A percentile compares a stretch with the other conserved stretches of the same genome.
These are phyloP conservation scores for Chalciporus piperatus DNA, from an alignment of 768 basidiomycete genomes.

Conservation along the genomic window DNA sequence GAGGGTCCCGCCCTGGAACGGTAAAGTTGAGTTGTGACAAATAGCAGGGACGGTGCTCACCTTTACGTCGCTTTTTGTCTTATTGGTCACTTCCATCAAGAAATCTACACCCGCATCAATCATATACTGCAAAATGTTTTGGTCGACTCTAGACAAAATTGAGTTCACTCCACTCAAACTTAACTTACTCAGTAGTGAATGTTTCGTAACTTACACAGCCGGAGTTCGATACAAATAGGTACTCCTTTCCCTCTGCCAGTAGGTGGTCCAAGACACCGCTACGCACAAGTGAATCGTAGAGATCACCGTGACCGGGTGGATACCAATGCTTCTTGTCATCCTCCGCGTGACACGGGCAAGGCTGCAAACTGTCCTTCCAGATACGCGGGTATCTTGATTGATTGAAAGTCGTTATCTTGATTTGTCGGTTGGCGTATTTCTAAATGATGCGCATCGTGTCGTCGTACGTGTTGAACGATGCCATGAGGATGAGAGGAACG, in stretches of 20 bases:
- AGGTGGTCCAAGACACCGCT: slow-evolving; percentile 90
- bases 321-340: slow-evolving; percentile 95
- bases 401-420: slow-evolving; percentile 89
- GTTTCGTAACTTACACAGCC: slow-evolving; percentile 66
- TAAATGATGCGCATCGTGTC: slow-evolving; percentile 96
- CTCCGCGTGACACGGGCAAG: slow-evolving; percentile 71
- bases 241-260: slow-evolving; percentile 89
- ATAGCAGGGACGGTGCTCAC: slow-evolving; percentile 16
- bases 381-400: slow-evolving; percentile 95
- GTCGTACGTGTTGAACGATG: slow-evolving; percentile 97
- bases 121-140: slow-evolving; percentile 85
- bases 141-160: slow-evolving; percentile 57
- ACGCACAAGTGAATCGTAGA: slow-evolving; percentile 90
- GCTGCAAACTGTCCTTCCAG: slow-evolving; percentile 83
- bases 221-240: slow-evolving; percentile 96
- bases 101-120: slow-evolving; percentile 79
- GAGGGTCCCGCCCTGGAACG: slow-evolving; percentile 70
- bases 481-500: slow-evolving; percentile 98
- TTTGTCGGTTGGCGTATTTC: slow-evolving; percentile 93
- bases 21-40: not conserved
- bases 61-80: slow-evolving; percentile 85
- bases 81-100: slow-evolving; percentile 95
- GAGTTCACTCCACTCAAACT: not conserved
- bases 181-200: slow-evolving; percentile 1
- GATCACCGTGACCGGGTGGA: slow-evolving; percentile 95